phyloP scores from a whole-genome alignment of 495 filamentous ascomycete species.

The Trichoderma erinaceum region DNA sequence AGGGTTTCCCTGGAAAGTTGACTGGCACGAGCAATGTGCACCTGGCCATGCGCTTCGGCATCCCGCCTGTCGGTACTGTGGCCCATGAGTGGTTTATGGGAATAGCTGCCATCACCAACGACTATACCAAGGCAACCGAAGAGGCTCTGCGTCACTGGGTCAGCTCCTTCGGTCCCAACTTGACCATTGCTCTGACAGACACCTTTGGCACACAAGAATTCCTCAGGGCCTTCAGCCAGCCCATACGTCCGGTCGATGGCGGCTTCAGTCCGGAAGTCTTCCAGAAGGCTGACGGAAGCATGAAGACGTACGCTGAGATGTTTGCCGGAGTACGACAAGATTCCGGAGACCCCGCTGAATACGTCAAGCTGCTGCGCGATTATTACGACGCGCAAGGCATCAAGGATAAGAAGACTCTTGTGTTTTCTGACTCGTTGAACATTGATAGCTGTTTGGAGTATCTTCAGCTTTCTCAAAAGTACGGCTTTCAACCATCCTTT shows the following conservation, averaged over 20 bases:
- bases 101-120: slow-evolving; percentile 80
- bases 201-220: slow-evolving; percentile 94
- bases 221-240: slow-evolving; percentile 71
- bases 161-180: slow-evolving; percentile 80
- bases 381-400: slow-evolving; percentile 79
- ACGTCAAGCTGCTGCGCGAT: slow-evolving; percentile 72
- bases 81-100: slow-evolving; percentile 99
- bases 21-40: slow-evolving; percentile 95
- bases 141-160: slow-evolving; percentile 81
- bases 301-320: slow-evolving; percentile 70
- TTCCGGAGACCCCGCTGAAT: slow-evolving; percentile 80
- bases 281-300: slow-evolving; percentile 12
- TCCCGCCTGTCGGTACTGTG: slow-evolving; percentile 83
- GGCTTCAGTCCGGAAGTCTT: slow-evolving; percentile 1
- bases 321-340: slow-evolving; percentile 91
- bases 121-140: slow-evolving; percentile 80
- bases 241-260: slow-evolving; percentile 32
- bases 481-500: slow-evolving; percentile 77
- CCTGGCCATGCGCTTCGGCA: slow-evolving; percentile 83
- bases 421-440: slow-evolving; percentile 95
- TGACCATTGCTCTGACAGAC: slow-evolving; percentile 92
- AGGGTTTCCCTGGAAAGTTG: slow-evolving; percentile 61
- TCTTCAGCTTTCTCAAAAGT: slow-evolving; percentile 69
- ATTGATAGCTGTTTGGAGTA: slow-evolving; percentile 89
- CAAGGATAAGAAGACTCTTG: slow-evolving; percentile 77